Evolutionary conservation across 176 grass and related monocot species (phyloP), one percentile per base, ranked within the genome.

Genomic region (Musa beccarii): DNA sequence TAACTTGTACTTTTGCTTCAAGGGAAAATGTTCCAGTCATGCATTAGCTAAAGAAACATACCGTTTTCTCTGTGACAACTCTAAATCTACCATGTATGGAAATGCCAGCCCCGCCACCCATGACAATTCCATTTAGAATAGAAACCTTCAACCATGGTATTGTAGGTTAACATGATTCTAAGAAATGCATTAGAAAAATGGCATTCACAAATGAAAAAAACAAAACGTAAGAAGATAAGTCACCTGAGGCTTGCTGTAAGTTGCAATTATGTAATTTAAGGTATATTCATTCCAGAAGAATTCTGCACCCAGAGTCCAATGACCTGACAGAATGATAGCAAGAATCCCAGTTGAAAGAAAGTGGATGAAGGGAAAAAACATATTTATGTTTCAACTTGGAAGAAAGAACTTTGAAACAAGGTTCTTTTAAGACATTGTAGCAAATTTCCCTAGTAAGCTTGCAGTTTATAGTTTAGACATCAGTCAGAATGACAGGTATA

Each of bases 21-120:
- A 43, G 6, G 34, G 34, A 3, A 43, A 43, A 43, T 43, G 34
- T 43, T 43, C 34, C 34, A 43, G 34, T 43, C 34, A 43, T 43
- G 4, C 34, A 43, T 43, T 43, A 43, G 34, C 34, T 43, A 43
- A 43, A 43, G 34, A 4, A 43, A 43, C 34, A 43, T 91, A 98
- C 94, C 22, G 94, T 93, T 80, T 89, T 93, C 52, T 93, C 94
- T 19, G 88, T 98, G 74, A 53, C 94, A 85, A 98, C 84, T 51
- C 82, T 77, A 85, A 98, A 98, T 77, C 70, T 93, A 69, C 94
- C 94, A 59, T 98, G 94, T 84, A 98, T 80, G 54, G 94, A 98
- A 78, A 98, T 71, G 82, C 94, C 94, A 70, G 88, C 94, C 28
- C 94, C 94, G 82, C 88, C 88, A 66, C 94, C 94, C 88, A 98